phyloP scores from a whole-genome alignment of 495 filamentous ascomycete genomes.

The Annulohypoxylon stygium region DNA sequence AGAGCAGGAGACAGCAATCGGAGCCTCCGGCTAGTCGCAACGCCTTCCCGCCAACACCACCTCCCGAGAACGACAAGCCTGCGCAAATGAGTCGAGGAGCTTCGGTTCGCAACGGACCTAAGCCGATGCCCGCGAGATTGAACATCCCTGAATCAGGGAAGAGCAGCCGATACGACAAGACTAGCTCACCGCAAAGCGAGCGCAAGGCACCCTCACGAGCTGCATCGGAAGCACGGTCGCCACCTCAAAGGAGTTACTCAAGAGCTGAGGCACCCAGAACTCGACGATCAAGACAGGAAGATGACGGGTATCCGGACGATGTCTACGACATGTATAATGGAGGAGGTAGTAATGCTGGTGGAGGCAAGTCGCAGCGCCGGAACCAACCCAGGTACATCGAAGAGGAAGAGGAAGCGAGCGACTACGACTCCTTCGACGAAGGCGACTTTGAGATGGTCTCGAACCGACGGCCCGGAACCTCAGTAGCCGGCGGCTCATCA shows the following conservation, averaged over 20 bases:
- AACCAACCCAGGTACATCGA: conserved; percentile 74
- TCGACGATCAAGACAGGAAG: conserved; percentile 62
- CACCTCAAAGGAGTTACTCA: conserved; percentile 67
- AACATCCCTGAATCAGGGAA: conserved; percentile 65
- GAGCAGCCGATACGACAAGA: conserved; percentile 63
- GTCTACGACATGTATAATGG: conserved; percentile 77
- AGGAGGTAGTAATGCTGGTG: conserved; percentile 45
- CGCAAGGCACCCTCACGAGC: conserved; percentile 55
- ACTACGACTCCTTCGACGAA: conserved; percentile 76
- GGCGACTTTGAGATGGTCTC: conserved; percentile 87
- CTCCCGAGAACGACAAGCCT: conserved; percentile 83
- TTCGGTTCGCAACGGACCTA: conserved; percentile 67
- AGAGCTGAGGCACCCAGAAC: conserved; percentile 53
- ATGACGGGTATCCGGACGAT: conserved; percentile 74
- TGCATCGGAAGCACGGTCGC: conserved; percentile 56
- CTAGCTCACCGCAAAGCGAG: conserved; percentile 58
- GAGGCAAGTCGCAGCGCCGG: conserved; percentile 53
- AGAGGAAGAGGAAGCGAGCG: conserved; percentile 77
- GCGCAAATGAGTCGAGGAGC: conserved; percentile 61
- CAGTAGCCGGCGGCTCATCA: conserved; percentile 50
- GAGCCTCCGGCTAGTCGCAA: conserved; percentile 83
- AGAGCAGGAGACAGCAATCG: conserved; percentile 84
- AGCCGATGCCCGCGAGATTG: conserved; percentile 65
- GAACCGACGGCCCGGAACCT: conserved; percentile 57
- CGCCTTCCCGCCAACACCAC: conserved; percentile 95